A percentile compares a stretch with the other conserved stretches of the same genome.
Conservation (phyloP, 1,139 yeast species). For the Taphrina pruni region DNA sequence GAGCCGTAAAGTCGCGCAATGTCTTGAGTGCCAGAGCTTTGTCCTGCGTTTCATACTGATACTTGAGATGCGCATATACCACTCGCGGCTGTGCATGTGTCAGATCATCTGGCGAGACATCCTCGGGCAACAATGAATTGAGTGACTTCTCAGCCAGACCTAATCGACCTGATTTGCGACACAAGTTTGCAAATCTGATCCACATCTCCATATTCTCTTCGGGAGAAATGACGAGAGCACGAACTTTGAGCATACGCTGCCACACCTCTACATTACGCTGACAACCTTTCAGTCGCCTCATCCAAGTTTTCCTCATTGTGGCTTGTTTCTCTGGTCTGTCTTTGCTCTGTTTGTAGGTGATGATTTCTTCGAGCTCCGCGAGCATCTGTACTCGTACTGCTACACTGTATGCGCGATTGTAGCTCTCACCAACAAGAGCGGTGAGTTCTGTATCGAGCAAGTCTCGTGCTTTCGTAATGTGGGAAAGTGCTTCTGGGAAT, state of each 20-base stretch:
- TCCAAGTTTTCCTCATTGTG: slow-evolving; percentile 91
- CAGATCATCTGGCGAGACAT: slow-evolving; percentile 48
- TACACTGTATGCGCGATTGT: slow-evolving; percentile 94
- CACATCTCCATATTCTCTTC: slow-evolving; percentile 97
- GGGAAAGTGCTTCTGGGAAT: slow-evolving; percentile 78
- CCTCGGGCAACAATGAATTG: slow-evolving; percentile 64
- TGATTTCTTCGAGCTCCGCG: slow-evolving; percentile 94
- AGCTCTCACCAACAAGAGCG: slow-evolving; percentile 93
- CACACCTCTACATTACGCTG: slow-evolving; percentile 97
- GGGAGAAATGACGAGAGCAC: slow-evolving; percentile 92
- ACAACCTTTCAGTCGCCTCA: slow-evolving; percentile 86
- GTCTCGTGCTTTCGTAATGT: slow-evolving; percentile 84
- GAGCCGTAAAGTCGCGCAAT: slow-evolving; percentile 84
- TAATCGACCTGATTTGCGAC: slow-evolving; percentile 90
- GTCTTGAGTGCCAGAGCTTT: slow-evolving; percentile 85
- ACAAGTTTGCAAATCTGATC: slow-evolving; percentile 95
- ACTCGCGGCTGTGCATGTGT: slow-evolving; percentile 67
- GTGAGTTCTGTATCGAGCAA: slow-evolving; percentile 90
- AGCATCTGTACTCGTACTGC: slow-evolving; percentile 96
- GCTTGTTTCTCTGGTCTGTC: slow-evolving; percentile 76
- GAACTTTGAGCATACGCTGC: slow-evolving; percentile 93
- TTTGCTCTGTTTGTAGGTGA: slow-evolving; percentile 82
- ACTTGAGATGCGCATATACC: slow-evolving; percentile 93
- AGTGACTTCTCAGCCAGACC: slow-evolving; percentile 92
- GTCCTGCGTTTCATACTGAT: slow-evolving; percentile 95